Base-by-base conservation (phyloP, 202 grass and related monocot genomes). In the Cymbopogon flexuosus region DNA sequence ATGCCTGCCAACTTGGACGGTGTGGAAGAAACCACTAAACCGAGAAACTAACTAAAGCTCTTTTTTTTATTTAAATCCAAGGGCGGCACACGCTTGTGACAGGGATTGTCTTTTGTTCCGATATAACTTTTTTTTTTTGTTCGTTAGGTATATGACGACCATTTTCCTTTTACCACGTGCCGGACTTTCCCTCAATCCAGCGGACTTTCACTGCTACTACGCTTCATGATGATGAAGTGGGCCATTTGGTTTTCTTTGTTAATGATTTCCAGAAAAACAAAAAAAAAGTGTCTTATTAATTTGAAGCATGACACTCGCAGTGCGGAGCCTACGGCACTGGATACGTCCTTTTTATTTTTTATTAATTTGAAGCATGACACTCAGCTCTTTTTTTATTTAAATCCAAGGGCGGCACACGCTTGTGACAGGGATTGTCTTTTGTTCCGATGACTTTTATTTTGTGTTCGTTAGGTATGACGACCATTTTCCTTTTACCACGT, bases 1-100 rank as follows among this genome's bases (percentile, higher is more conserved):
- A 83, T 19, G 22, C 79, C 79, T 19, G 31, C 58, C 34, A 70
- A 78, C 47, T 85, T 81, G 65, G 66, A 77, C 46, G 58, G 65
- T 81, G 59, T 81, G 67, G 75, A 15, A 66, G 63, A 11, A 71
- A 72, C 14, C 9, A 13, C 13, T 16, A 47, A 45, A 3, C n/a
- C 3, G 57, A 21, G 13, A 10, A 51, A 52, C 8, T 40, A 68
- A 41, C 27, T 39, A 69, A 42, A 31, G 13, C 51, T 76, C 31
- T 40, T 68, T 42, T 82, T 51, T 56, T 31, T 1, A 11, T 22
- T 15, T 69, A 59, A 67, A n/a, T 80, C 61, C 35, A 57, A 57
- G 70, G 58, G 9, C 30, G 65, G 65, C 22, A 65, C 64, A 76
- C 65, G 70, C 19, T 65, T 68, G n/a, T 51, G 45, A 57, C n/a